Conservation (phyloP, 2,329 filamentous ascomycete genomes). For the Penicillium expansum region DNA sequence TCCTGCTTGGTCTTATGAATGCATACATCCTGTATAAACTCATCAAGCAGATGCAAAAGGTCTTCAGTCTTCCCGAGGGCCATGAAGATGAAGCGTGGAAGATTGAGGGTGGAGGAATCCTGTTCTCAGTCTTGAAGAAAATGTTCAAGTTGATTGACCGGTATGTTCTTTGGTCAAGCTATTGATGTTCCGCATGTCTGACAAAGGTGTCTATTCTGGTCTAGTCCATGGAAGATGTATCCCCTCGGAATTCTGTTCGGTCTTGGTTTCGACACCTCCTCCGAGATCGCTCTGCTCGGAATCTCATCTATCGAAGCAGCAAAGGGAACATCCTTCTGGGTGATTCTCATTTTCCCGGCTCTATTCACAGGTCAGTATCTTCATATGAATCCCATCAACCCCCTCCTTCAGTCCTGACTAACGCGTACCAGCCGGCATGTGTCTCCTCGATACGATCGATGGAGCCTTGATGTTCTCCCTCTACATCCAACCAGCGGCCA, state of each 20-base stretch:
- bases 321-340: constrained; percentile 84
- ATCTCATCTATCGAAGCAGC: constrained; percentile 86
- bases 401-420: background rate
- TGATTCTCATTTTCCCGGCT: constrained; percentile 87
- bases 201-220: background rate
- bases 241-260: constrained; percentile 85
- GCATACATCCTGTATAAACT: constrained; percentile 80
- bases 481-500: constrained; percentile 62
- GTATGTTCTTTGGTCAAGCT: constrained; percentile 23
- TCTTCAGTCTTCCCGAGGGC: constrained; percentile 52
- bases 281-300: constrained; percentile 86
- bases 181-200: background rate
- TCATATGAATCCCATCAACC: background rate
- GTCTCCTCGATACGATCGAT: constrained; percentile 85
- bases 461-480: constrained; percentile 93
- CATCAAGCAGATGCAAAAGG: constrained; percentile 62
- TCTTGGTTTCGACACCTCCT: constrained; percentile 91
- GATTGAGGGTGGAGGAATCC: constrained; percentile 72
- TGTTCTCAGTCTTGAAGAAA: constrained; percentile 68
- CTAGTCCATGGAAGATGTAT: constrained; percentile 84
- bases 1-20: constrained; percentile 80
- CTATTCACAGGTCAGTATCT: constrained; percentile 72
- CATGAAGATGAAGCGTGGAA: constrained; percentile 57
- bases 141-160: constrained; percentile 71
- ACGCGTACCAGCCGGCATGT: constrained; percentile 72